A percentile compares a stretch with the other conserved stretches of the same genome.
Conservation (phyloP, 1,284 basidiomycete species). For the Xerocomus minutiporus region DNA sequence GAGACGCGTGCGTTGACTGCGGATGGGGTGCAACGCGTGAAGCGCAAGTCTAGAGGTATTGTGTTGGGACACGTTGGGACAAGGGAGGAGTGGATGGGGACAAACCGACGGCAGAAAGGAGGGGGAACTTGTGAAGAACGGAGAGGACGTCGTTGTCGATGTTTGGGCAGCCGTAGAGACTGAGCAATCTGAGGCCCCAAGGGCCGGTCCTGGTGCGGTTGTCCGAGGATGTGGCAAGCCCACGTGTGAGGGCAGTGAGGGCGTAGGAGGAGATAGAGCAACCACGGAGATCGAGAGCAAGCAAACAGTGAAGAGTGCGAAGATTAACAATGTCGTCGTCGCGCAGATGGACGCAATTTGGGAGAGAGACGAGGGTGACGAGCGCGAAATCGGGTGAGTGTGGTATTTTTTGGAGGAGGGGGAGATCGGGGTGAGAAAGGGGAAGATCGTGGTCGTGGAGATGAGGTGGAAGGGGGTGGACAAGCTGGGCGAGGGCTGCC, state of each 20-base stretch:
- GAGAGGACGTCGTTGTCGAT: slow-evolving; percentile 34
- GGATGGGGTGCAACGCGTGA: slow-evolving; percentile 26
- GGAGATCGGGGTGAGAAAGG: slow-evolving; percentile 50
- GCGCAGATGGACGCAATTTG: slow-evolving; percentile 46
- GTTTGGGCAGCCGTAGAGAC: slow-evolving; percentile 39
- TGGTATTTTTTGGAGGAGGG: slow-evolving; percentile 54
- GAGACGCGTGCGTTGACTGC: slow-evolving; percentile 16
- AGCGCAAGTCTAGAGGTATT: slow-evolving; percentile 27
- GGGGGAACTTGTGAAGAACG: slow-evolving; percentile 36
- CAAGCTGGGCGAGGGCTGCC: slow-evolving; percentile 57
- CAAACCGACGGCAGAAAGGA: slow-evolving; percentile 44
- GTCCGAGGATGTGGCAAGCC: slow-evolving; percentile 17
- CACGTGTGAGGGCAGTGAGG: slow-evolving; percentile 41
- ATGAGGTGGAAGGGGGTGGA: slow-evolving; percentile 44
- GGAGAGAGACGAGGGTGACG: slow-evolving; percentile 56
- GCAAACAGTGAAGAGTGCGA: slow-evolving; percentile 47
- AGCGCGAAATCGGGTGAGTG: slow-evolving; percentile 53
- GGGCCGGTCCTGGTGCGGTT: slow-evolving; percentile 28
- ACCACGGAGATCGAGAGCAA: slow-evolving; percentile 57
- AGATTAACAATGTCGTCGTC: slow-evolving; percentile 52
- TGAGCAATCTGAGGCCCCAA: slow-evolving; percentile 41
- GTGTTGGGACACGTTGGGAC: slow-evolving; percentile 3
- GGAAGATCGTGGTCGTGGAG: slow-evolving; percentile 45
- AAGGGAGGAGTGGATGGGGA: slow-evolving; percentile 7
- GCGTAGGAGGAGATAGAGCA: slow-evolving; percentile 51